Conservation (phyloP, 2,329 filamentous ascomycete species). For the Aspergillus eucalypticola region DNA sequence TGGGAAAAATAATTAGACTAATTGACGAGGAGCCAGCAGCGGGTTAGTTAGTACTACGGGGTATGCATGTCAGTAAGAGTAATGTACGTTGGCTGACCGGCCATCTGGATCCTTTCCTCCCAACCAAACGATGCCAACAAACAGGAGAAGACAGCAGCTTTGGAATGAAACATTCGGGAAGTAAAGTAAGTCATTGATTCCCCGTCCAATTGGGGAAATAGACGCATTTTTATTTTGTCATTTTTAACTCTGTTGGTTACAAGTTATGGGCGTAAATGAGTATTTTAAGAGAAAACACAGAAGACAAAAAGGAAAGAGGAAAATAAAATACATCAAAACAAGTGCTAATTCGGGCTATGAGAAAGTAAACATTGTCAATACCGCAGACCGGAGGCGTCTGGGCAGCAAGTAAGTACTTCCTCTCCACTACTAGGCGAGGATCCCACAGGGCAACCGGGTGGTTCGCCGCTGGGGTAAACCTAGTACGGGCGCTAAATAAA, state of each 20-base stretch:
- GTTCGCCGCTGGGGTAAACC: conserved; percentile 21
- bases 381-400: background rate
- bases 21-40: background rate
- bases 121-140: conserved; percentile 2
- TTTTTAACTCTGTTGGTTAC: background rate
- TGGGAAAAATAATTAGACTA: background rate
- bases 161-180: conserved; percentile 1
- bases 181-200: background rate
- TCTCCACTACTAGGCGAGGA: background rate
- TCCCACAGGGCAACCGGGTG: conserved; percentile 22
- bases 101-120: conserved; percentile 1
- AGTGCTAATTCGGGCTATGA: background rate
- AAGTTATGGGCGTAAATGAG: conserved; percentile 16
- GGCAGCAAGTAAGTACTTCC: background rate
- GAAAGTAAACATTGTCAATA: background rate
- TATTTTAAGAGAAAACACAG: conserved; percentile 5
- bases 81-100: conserved; percentile 5
- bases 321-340: conserved; percentile 1
- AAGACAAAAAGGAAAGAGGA: conserved; percentile 13
- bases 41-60: background rate
- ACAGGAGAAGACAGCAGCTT: background rate
- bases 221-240: background rate
- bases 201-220: background rate
- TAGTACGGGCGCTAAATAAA: conserved; percentile 17
- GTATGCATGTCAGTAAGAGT: conserved; percentile 1